A percentile compares a stretch with the other conserved stretches of the same genome.
Evolutionary conservation across 2,329 filamentous ascomycete genomes (phyloP).

Genomic region (Neobulgaria alba): DNA sequence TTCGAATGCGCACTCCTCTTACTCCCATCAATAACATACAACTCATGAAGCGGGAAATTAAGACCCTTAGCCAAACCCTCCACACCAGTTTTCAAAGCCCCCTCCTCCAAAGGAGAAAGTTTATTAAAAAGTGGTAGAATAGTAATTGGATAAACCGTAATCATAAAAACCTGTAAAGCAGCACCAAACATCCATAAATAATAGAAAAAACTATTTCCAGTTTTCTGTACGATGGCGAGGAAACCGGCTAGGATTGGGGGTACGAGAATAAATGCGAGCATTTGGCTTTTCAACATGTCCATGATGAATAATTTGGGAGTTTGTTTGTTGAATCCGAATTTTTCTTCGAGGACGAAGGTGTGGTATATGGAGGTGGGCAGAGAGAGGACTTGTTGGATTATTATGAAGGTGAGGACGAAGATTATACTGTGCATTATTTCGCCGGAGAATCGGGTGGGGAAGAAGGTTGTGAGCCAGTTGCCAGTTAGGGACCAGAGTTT

Average conservation of each 20-base stretch:
- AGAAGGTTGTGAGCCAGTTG: constrained; percentile 61
- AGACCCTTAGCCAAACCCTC: constrained; percentile 76
- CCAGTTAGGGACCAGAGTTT: constrained; percentile 84
- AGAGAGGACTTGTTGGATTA: constrained; percentile 71
- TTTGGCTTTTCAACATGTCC: constrained; percentile 86
- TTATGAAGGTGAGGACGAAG: constrained; percentile 80
- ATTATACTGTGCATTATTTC: constrained; percentile 91
- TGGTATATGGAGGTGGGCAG: constrained; percentile 83
- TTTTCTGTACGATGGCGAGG: constrained; percentile 88
- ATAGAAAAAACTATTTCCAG: constrained; percentile 92
- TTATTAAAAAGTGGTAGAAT: constrained; percentile 7
- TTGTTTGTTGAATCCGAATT: constrained; percentile 99
- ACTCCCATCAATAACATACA: constrained; percentile 91
- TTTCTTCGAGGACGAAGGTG: constrained; percentile 92
- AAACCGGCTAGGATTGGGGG: constrained; percentile 87
- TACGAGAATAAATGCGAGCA: constrained; percentile 69
- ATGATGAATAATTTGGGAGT: constrained; percentile 79
- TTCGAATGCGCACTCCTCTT: constrained; percentile 85
- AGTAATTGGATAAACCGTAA: constrained; percentile 53
- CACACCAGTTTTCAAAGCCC: constrained; percentile 78
- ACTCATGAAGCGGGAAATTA: constrained; percentile 83
- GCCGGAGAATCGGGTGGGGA: constrained; percentile 71
- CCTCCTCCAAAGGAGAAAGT: constrained; percentile 63
- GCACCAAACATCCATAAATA: constrained; percentile 94
- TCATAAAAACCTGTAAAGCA: constrained; percentile 83